Conservation (phyloP, 2,329 filamentous ascomycete genomes). For the Clarireedia sp. region DNA sequence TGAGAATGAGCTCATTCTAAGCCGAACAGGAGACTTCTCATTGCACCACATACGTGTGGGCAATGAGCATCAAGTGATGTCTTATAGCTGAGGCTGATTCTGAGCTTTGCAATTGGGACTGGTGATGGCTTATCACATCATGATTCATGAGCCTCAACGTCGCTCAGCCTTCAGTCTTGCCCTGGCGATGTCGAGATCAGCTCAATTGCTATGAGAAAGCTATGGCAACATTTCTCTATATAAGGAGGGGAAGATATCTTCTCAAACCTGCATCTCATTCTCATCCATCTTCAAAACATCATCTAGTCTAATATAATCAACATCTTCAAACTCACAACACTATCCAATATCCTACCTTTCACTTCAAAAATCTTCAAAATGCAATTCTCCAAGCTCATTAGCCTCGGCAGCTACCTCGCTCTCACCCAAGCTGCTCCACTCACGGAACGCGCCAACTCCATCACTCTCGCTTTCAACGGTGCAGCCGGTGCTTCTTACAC, state of each 20-base stretch:
- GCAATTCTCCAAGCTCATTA: slow-evolving; percentile 15
- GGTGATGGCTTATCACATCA: background rate
- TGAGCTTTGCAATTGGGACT: background rate
- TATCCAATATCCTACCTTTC: background rate
- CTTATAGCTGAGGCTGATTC: background rate
- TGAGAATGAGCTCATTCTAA: background rate
- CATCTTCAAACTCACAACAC: background rate
- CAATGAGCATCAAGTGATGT: background rate
- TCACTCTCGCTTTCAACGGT: slow-evolving; percentile 19
- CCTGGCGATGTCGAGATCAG: background rate
- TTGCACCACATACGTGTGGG: background rate
- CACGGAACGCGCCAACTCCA: background rate
- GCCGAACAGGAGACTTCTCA: background rate
- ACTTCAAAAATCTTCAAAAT: slow-evolving; percentile 10
- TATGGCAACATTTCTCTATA: background rate
- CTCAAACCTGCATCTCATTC: background rate
- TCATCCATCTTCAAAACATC: background rate
- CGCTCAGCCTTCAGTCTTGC: background rate
- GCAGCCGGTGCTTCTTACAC: slow-evolving; percentile 21
- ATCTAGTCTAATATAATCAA: background rate
- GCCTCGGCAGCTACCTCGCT: slow-evolving; percentile 14
- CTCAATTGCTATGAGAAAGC: background rate
- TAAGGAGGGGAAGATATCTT: background rate
- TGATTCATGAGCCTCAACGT: background rate
- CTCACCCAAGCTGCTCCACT: slow-evolving; percentile 16